Conservation (phyloP, 148 eudicot species). For the Rhododendron simsii region DNA sequence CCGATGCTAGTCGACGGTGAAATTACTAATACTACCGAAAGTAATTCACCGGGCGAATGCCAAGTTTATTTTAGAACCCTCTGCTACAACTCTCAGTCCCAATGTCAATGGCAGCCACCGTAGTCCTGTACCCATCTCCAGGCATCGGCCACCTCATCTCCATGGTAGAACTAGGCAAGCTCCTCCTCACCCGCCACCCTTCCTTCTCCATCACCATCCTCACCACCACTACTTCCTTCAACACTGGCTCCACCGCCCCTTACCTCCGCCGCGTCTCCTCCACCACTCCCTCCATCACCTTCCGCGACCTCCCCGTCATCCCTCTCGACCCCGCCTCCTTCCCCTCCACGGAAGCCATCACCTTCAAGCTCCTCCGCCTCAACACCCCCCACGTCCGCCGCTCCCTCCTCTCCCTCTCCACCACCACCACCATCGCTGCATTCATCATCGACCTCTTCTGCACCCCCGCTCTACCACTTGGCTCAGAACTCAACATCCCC, state of each 20-base stretch:
- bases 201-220: slow-evolving; percentile 39
- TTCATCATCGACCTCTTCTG: slow-evolving; percentile 48
- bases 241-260: slow-evolving; percentile 23
- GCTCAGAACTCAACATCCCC: slow-evolving; percentile 28
- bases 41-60: no score
- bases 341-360: slow-evolving; percentile 8
- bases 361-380: slow-evolving; percentile 23
- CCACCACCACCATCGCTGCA: slow-evolving; percentile 15
- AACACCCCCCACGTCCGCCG: slow-evolving; percentile 23
- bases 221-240: slow-evolving; percentile 23
- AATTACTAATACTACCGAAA: no score
- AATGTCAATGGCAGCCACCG: background rate
- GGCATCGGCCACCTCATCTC: slow-evolving; percentile 58
- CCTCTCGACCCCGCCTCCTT: slow-evolving; percentile 13
- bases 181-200: slow-evolving; percentile 22
- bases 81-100: no score
- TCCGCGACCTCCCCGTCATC: slow-evolving; percentile 41
- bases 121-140: slow-evolving; percentile 52
- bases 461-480: slow-evolving; percentile 22
- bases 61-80: no score
- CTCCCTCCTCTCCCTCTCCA: slow-evolving; percentile 25
- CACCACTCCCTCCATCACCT: slow-evolving; percentile 38
- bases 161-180: slow-evolving; percentile 62
- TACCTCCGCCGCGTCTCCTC: slow-evolving; percentile 32
- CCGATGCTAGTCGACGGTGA: no score